These are phyloP conservation scores for Aspergillus sp. DNA, from an alignment of 2,329 filamentous ascomycete genomes.

Conservation along the genomic window DNA sequence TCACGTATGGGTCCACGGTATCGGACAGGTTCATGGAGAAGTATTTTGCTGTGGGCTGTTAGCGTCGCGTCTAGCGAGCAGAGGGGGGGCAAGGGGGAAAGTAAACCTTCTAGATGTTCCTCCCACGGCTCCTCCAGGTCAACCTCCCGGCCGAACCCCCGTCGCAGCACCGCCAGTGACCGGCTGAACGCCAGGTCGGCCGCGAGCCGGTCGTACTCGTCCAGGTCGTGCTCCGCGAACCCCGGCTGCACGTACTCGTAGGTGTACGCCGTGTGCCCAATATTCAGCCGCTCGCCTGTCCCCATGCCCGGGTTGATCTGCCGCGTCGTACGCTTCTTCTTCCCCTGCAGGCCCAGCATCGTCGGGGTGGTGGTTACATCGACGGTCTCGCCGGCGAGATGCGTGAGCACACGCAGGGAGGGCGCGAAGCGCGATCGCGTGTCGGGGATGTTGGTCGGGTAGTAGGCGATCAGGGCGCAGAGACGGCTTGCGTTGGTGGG, in stretches of 20 bases:
- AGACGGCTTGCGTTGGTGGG: conserved; percentile 54
- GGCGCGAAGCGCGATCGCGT: conserved; percentile 38
- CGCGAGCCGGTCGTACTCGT: conserved; percentile 64
- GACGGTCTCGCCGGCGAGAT: conserved; percentile 54
- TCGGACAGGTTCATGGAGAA: conserved; percentile 30
- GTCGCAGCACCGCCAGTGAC: conserved; percentile 58
- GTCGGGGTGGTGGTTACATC: conserved; percentile 50
- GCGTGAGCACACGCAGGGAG: conserved; percentile 52
- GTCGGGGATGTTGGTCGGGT: conserved; percentile 58
- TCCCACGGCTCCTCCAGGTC: conserved; percentile 38
- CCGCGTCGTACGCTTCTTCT: conserved; percentile 49
- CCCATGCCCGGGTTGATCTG: conserved; percentile 52
- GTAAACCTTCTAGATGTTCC: conserved; percentile 35
- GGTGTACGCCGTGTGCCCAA: conserved; percentile 44
- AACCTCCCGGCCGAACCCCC: conserved; percentile 53
- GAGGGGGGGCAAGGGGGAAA: not conserved
- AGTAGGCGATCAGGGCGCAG: conserved; percentile 62
- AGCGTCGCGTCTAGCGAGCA: not conserved
- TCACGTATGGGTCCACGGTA: conserved; percentile 32
- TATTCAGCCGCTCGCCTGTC: conserved; percentile 43
- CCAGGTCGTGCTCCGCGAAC: conserved; percentile 69
- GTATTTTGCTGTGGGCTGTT: conserved; percentile 26
- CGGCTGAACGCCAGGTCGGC: conserved; percentile 69
- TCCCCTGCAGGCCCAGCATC: conserved; percentile 54
- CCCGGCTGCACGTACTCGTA: conserved; percentile 60